phyloP scores from a whole-genome alignment of 805 yeast species.

The Lipomyces mesembrius region DNA sequence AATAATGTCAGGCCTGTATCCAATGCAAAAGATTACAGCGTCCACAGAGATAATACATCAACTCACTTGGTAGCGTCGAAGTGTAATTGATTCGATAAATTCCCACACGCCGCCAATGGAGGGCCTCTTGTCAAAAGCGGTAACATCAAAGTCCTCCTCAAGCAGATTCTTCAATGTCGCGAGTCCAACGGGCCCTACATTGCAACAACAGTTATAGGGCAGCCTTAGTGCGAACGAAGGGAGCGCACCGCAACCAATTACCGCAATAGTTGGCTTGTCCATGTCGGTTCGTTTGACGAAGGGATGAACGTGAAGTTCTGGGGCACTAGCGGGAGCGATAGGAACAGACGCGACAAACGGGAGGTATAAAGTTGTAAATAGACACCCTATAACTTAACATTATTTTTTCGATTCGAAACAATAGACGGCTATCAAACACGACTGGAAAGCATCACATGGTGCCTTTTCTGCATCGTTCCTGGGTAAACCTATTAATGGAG shows the following conservation, averaged over 20 bases:
- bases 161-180: background rate
- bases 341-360: too few species aligned
- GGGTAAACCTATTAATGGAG: too few species aligned
- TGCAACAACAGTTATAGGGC: background rate
- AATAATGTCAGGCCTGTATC: background rate
- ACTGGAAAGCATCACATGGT: too few species aligned
- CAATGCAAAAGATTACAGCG: background rate
- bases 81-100: background rate
- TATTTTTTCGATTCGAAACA: too few species aligned
- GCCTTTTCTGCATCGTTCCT: too few species aligned
- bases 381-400: too few species aligned
- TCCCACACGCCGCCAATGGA: background rate
- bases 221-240: background rate
- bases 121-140: background rate
- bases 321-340: too few species aligned
- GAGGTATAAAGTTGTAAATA: too few species aligned
- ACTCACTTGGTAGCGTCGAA: background rate
- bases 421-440: too few species aligned
- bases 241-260: background rate
- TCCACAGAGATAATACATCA: background rate
- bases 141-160: background rate
- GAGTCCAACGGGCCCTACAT: background rate
- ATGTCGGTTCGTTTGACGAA: background rate
- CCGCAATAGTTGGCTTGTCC: background rate
- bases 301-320: too few species aligned